These are phyloP conservation scores for Leccinum truebloodii DNA, from an alignment of 768 basidiomycete genomes.

Conservation along the genomic window DNA sequence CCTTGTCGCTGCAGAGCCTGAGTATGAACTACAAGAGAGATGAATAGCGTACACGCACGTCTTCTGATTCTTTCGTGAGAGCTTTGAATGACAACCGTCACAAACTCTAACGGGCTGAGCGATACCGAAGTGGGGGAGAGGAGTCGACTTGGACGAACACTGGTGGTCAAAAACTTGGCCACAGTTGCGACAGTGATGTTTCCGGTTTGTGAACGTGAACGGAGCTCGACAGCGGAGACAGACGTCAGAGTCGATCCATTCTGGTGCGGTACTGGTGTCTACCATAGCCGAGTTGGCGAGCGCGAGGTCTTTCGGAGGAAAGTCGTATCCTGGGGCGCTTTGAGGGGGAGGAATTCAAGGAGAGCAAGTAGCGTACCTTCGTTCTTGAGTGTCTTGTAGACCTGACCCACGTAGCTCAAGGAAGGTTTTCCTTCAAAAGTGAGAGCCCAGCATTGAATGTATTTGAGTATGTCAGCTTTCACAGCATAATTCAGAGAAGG, in stretches of 20 bases:
- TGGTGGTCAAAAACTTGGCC: conserved; percentile 95
- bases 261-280: conserved; percentile 88
- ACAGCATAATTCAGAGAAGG: conserved; percentile 79
- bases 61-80: conserved; percentile 64
- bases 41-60: conserved; percentile 38
- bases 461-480: conserved; percentile 71
- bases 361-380: conserved; percentile 58
- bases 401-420: conserved; percentile 74
- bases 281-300: conserved; percentile 81
- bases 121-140: conserved; percentile 93
- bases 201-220: conserved; percentile 94
- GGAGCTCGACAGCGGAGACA: conserved; percentile 90
- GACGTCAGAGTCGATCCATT: conserved; percentile 96
- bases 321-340: conserved; percentile 61
- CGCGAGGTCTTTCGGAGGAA: conserved; percentile 77
- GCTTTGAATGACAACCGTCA: conserved; percentile 83
- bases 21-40: not conserved
- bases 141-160: conserved; percentile 82
- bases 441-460: conserved; percentile 92
- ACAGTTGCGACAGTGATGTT: conserved; percentile 98
- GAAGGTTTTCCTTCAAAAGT: conserved; percentile 82
- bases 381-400: conserved; percentile 71
- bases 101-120: conserved; percentile 92
- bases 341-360: not conserved
- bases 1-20: conserved; percentile 39